Evolutionary conservation across 495 filamentous ascomycete species (phyloP).

Genomic region (Aspergillus sclerotiicarbonarius): DNA sequence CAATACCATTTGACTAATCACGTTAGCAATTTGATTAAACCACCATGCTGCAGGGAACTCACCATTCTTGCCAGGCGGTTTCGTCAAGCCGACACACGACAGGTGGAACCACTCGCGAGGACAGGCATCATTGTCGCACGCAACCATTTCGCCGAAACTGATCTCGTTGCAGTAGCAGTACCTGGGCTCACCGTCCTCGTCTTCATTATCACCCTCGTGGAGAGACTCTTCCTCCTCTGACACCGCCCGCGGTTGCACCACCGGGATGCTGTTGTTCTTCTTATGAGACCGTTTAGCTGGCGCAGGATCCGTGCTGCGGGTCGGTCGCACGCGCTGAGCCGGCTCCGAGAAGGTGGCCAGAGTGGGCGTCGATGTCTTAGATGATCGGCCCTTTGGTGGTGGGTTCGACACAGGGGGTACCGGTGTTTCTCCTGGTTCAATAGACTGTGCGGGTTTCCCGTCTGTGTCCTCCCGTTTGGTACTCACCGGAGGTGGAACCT

Average conservation of each 20-base stretch:
- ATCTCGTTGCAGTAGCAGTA: conserved; percentile 95
- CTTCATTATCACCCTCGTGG: conserved; percentile 65
- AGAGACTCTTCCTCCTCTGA: conserved; percentile 50
- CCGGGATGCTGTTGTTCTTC: conserved; percentile 47
- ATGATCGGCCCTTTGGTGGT: conserved; percentile 37
- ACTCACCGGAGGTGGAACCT: conserved; percentile 27
- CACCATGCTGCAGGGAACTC: conserved; percentile 37
- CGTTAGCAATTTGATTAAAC: conserved; percentile 24
- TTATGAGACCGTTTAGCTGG: conserved; percentile 65
- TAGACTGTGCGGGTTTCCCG: conserved; percentile 26
- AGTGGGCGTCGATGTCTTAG: conserved; percentile 61
- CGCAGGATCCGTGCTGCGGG: conserved; percentile 40
- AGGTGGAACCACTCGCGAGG: conserved; percentile 95
- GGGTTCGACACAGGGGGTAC: conserved; percentile 5
- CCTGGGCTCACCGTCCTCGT: conserved; percentile 75
- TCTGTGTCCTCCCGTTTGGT: conserved; percentile 36
- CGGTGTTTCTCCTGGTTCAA: conserved; percentile 26
- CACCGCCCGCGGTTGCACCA: conserved; percentile 35
- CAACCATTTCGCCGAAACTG: conserved; percentile 97
- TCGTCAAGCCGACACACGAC: conserved; percentile 82
- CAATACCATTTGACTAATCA: conserved; percentile 84
- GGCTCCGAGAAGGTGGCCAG: conserved; percentile 40
- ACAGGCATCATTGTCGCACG: conserved; percentile 88
- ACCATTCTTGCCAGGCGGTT: conserved; percentile 82
- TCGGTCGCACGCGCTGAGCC: conserved; percentile 37